phyloP scores from a whole-genome alignment of 345 rosid species.

The Angophora floribunda region DNA sequence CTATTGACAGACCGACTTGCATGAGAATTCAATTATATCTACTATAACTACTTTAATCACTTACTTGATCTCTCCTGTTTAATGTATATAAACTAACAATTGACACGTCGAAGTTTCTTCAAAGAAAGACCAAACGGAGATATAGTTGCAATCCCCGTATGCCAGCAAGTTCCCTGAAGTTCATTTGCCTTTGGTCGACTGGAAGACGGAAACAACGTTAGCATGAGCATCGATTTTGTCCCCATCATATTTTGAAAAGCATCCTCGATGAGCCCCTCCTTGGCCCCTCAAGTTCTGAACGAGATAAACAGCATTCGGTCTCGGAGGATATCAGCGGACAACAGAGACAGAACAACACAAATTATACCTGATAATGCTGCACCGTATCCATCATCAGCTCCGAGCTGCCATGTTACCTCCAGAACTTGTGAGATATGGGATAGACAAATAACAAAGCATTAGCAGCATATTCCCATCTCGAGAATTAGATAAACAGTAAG shows the following conservation, averaged over 20 bases:
- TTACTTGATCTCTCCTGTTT: too few relatives aligned
- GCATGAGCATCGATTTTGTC: background rate
- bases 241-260: too few relatives aligned
- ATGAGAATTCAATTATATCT: too few relatives aligned
- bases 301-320: background rate
- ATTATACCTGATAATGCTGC: background rate
- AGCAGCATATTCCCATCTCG: background rate
- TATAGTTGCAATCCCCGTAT: too few relatives aligned
- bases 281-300: slow-evolving; percentile 39
- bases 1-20: too few relatives aligned
- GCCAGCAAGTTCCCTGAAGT: too few relatives aligned
- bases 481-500: background rate
- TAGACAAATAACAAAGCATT: background rate
- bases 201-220: background rate
- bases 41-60: too few relatives aligned
- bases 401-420: background rate
- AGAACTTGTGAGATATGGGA: background rate
- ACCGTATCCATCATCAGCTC: background rate
- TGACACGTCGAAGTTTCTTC: too few relatives aligned
- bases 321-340: background rate
- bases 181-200: too few relatives aligned
- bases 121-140: too few relatives aligned
- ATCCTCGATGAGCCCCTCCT: slow-evolving; percentile 12
- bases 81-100: too few relatives aligned
- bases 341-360: background rate